Base-by-base conservation (phyloP, 1,284 basidiomycete species). In the Melampsora americana region DNA sequence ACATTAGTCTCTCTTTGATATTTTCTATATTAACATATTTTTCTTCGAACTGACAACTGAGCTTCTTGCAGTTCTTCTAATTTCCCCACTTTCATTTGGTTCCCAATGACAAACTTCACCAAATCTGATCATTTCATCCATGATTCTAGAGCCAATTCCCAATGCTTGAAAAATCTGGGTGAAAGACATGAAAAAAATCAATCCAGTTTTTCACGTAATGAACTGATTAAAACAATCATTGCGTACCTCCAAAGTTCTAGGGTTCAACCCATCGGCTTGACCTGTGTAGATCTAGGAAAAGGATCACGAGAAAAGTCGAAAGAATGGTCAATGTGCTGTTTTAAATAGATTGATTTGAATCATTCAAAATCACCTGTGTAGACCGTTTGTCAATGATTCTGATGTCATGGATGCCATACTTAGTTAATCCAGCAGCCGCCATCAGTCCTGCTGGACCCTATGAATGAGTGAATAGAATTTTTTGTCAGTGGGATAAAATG, bases 81-180 rank as follows among this genome's bases (percentile, higher is more conserved):
- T 69, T 39, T 65, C 64, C 4, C 66, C 74, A 6, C 39, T 28
- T 5, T 35, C 30, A 48, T 69, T 59, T 12, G 74, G 74, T 53
- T 69, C 67, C 74, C 74, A 76, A 28, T 69, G 69, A 46, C 74
- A 69, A 7, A 76, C 69, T 48, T 76, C 74, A 5, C 56, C 67
- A 6, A 76, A 30, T 39, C 39, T 16, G 30, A 64, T 69, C 12
- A 65, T 48, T 53, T 76, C 74, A 18, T 32, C 50, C 14, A 64
- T 32, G 20, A 76, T 42, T 28, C 46, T 26, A 56, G 74, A 20
- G 5, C 66, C 66, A 53, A 76, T 69, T 56, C 74, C 74, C 35
- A 76, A 50, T 4, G 60, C 74, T 56, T 76, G 66, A 12, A 76
- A 69, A 18, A 69, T 68, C 74, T 76, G 35, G 11, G 5, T 5